Base-by-base conservation (phyloP, 2,329 filamentous ascomycete genomes). In the Fusarium tricinctum region DNA sequence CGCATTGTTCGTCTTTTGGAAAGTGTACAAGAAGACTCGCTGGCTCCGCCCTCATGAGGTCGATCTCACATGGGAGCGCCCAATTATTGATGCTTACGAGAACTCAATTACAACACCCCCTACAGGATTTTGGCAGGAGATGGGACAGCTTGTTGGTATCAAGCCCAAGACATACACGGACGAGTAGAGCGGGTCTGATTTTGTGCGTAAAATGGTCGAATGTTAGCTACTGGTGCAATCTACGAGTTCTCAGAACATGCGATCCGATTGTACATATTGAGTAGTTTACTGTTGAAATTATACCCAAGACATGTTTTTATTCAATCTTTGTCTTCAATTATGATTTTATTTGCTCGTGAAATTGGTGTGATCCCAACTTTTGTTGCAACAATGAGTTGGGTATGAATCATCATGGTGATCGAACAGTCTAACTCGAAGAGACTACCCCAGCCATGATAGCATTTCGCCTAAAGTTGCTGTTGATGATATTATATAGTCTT, bases 61-160 rank as follows among this genome's bases (percentile, higher is more conserved):
- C 5, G 88, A 91, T 71, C 80, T 90, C 17, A 79, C 88, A 42
- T 87, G 87, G 87, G 83, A 90, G 70, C 80, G 83, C n/a, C 87
- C 86, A 22, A 71, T 81, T 22, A 86, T 90, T 56, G 88, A 90
- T 60, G 82, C 81, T 0, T 89, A 89, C 64, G 86, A 88, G 74
- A 80, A 78, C 10, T 80, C 79, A 19, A 85, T 90, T 68, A 77
- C 79, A 8, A 76, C 81, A 10, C 79, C 81, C 12, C 82, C 85
- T 0, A 75, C 82, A n/a, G 81, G 84, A 7, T 88, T 88, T 78
- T 88, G 86, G 85, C 78, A 73, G 15, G 86, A 88, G 69, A 80
- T 88, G 70, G 66, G 77, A n/a, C 45, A 66, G 47, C 17, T 74
- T 12, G 10, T 74, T 23, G 65, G 72, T 17, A 54, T 74, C 17